Percentiles rank a stretch among this genome's conserved stretches.
Evolutionary conservation across 108 stramenopile species (phyloP).

Genomic region (Parietichytrium sp.): DNA sequence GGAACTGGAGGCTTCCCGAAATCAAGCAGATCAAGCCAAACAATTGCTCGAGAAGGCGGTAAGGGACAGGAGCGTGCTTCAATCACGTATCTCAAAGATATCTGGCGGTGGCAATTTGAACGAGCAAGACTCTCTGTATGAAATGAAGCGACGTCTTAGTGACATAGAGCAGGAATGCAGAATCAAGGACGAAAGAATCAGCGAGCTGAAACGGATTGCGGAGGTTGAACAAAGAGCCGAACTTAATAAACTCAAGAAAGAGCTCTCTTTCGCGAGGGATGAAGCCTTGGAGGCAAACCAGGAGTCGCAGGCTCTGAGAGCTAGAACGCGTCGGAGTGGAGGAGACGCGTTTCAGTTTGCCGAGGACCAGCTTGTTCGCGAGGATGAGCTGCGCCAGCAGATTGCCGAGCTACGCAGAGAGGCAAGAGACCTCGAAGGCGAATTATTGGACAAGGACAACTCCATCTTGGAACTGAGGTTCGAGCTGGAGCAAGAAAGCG

Average conservation of each 20-base stretch:
- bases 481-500: constrained; percentile 53
- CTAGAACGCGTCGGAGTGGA: constrained; percentile 8
- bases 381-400: constrained; percentile 47
- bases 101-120: too few species aligned
- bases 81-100: constrained; percentile 41
- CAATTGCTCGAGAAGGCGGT: constrained; percentile 37
- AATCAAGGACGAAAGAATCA: constrained; percentile 50
- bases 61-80: constrained; percentile 46
- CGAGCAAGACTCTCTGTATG: too few species aligned
- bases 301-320: not conserved
- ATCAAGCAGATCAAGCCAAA: constrained; percentile 42
- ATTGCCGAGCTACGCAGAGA: not conserved
- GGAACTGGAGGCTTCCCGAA: constrained; percentile 51
- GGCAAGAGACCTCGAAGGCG: constrained; percentile 26
- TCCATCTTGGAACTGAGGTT: constrained; percentile 57
- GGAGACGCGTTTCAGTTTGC: constrained; percentile 34
- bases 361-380: constrained; percentile 46
- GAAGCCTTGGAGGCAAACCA: constrained; percentile 26
- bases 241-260: not conserved
- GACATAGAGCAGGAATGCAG: constrained; percentile 43
- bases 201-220: constrained; percentile 43
- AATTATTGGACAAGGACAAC: constrained; percentile 56
- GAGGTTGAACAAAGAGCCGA: constrained; percentile 43
- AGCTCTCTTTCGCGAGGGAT: not conserved
- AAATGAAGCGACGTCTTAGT: too few species aligned